These are phyloP conservation scores for Phylloporus arenicola DNA, from an alignment of 768 basidiomycete species.

Conservation along the genomic window DNA sequence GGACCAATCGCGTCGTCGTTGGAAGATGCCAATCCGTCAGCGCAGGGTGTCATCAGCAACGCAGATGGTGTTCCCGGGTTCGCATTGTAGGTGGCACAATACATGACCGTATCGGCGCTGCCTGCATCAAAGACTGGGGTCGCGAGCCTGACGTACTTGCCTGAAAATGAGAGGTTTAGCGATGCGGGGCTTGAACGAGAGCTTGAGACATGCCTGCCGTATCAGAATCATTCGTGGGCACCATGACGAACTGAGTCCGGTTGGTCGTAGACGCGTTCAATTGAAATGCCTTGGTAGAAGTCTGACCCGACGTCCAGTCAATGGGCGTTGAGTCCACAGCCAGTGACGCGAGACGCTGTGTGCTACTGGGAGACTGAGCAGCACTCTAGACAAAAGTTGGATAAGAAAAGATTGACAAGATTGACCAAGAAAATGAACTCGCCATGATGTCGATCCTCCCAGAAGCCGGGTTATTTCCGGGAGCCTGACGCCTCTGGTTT, in stretches of 20 bases:
- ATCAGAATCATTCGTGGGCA: slow-evolving; percentile 17
- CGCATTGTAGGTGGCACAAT: slow-evolving; percentile 61
- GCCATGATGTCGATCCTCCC: slow-evolving; percentile 50
- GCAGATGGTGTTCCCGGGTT: slow-evolving; percentile 43
- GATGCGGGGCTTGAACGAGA: background rate
- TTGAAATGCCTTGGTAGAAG: slow-evolving; percentile 30
- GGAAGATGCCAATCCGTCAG: slow-evolving; percentile 26
- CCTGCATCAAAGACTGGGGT: slow-evolving; percentile 39
- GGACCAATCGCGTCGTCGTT: slow-evolving; percentile 2
- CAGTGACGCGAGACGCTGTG: slow-evolving; percentile 21
- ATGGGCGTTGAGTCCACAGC: slow-evolving; percentile 14
- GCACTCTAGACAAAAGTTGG: slow-evolving; percentile 2
- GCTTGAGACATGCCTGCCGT: slow-evolving; percentile 9
- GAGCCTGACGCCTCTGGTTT: slow-evolving; percentile 6
- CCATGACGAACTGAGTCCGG: slow-evolving; percentile 40
- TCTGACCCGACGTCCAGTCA: slow-evolving; percentile 29
- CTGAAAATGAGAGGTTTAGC: slow-evolving; percentile 6
- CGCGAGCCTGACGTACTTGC: slow-evolving; percentile 39
- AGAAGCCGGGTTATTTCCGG: slow-evolving; percentile 24
- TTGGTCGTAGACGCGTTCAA: slow-evolving; percentile 48
- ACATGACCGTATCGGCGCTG: slow-evolving; percentile 33
- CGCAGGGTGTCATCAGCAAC: slow-evolving; percentile 46
- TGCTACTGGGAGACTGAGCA: background rate
- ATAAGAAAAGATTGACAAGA: slow-evolving; percentile 4
- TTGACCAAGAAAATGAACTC: slow-evolving; percentile 12